Base-by-base conservation (phyloP, 306 rosid genomes). In the Oxytropis ochrocephala region DNA sequence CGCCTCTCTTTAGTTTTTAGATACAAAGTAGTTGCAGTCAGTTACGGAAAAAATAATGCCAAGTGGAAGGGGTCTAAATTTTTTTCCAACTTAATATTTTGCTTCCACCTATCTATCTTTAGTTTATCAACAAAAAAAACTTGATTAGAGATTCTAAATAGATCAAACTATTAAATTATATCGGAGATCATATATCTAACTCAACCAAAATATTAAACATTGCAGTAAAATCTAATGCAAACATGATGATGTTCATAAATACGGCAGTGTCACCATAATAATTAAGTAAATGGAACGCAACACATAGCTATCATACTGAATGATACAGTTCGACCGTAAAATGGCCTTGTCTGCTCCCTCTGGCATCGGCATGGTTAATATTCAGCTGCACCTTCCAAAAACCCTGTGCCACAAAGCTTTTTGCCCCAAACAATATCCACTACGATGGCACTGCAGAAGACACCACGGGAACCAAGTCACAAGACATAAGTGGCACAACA, bases 381-480 rank as follows among this genome's bases (percentile, higher is more conserved):
- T 57, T 57, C 75, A 33, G 72, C 63, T 62, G 66, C 52, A 41
- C 38, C 43, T 8, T 17, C 17, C 64, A 16, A 33, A 59, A 21
- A 16, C 9, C 18, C 61, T 10, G 21, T 11, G 5, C 46, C 67
- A 19, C 60, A 18, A 32, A 16, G 64, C 18, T 5, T 41, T 27
- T 41, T 27, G 55, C 36, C 48, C 55, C 13, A 4, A 38, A 12
- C 32, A 5, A 7, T 58, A 67, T 42, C 80, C 11, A 36, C 72
- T 85, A 85, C 2, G 89, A 82, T 11, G 89, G 89, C 89, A 85
- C 89, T 85, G 81, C 75, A 69, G n/a, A 5, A 14, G 36, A 43
- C 7, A 11, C 4, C 19, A 62, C 41, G 33, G 63, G 21, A 54
- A 67, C 12, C 27, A n/a, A 29, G 66, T 55, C 44, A 77, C 24